Evolutionary conservation across 371 early-diverging fungal genomes (phyloP).

Genomic region (Sanchytrium tribonematis): DNA sequence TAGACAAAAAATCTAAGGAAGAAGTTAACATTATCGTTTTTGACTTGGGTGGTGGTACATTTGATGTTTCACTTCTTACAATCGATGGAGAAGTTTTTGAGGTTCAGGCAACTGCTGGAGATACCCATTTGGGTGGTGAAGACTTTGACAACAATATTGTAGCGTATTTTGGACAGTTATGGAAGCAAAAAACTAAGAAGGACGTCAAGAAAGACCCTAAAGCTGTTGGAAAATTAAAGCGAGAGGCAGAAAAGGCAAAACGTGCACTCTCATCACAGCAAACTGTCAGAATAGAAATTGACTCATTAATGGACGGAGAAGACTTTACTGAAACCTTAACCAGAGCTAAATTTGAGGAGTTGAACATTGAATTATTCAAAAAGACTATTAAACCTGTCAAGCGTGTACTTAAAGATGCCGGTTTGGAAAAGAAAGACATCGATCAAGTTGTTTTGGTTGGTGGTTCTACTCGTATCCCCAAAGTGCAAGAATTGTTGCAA

Average conservation of each 20-base stretch:
- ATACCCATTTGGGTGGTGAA: conserved; percentile 17
- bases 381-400: conserved; percentile 16
- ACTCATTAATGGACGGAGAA: conserved; percentile 67
- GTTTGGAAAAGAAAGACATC: conserved; percentile 11
- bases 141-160: conserved; percentile 16
- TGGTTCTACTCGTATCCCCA: conserved; percentile 19
- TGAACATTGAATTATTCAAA: conserved; percentile 26
- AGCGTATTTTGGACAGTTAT: conserved; percentile 8
- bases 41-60: conserved; percentile 22
- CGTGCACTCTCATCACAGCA: conserved; percentile 66
- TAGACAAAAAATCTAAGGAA: conserved; percentile 19
- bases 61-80: conserved; percentile 14
- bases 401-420: conserved; percentile 7
- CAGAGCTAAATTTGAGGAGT: conserved; percentile 28
- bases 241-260: conserved; percentile 33
- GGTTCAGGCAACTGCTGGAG: conserved; percentile 16
- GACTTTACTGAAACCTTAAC: conserved; percentile 28
- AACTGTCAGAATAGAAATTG: conserved; percentile 70
- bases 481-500: conserved; percentile 12
- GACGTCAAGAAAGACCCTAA: conserved; percentile 39
- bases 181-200: conserved; percentile 33
- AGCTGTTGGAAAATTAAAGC: conserved; percentile 27
- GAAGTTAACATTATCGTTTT: conserved; percentile 15
- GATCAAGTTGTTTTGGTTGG: conserved; percentile 19
- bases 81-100: conserved; percentile 12